Evolutionary conservation across 2,329 filamentous ascomycete species (phyloP).

Genomic region (Waltergamsia citrina): DNA sequence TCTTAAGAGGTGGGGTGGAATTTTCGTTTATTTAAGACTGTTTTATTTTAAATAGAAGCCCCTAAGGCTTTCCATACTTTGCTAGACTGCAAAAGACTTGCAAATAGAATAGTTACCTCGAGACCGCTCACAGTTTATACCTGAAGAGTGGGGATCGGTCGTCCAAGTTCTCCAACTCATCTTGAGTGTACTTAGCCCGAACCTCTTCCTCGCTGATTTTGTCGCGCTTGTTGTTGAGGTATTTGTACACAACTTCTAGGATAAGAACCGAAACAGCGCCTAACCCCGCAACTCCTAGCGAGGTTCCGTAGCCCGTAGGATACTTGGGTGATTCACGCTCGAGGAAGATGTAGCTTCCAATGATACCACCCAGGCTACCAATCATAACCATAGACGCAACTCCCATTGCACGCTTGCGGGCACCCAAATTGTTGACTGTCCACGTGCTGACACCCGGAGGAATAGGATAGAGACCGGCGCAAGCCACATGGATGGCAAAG

Average conservation of each 20-base stretch:
- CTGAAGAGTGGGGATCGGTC: background rate
- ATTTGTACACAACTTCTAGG: background rate
- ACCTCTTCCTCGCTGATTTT: background rate
- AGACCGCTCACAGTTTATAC: conserved; percentile 6
- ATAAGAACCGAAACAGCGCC: background rate
- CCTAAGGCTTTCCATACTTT: too few species aligned
- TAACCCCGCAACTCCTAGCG: background rate
- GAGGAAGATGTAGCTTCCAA: background rate
- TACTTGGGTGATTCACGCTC: background rate
- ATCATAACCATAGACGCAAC: conserved; percentile 19
- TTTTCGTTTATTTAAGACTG: too few species aligned
- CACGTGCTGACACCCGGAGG: background rate
- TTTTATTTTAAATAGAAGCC: too few species aligned
- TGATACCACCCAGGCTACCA: background rate
- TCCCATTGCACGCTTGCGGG: conserved; percentile 18
- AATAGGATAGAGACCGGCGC: conserved; percentile 7
- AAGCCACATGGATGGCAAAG: conserved; percentile 2
- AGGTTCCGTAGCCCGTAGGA: background rate
- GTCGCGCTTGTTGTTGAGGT: background rate
- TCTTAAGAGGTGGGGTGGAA: too few species aligned
- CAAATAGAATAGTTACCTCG: too few species aligned
- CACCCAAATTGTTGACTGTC: conserved; percentile 9
- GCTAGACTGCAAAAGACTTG: too few species aligned
- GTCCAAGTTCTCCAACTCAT: background rate
- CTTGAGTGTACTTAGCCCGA: background rate